Percentiles rank a stretch among this genome's conserved stretches.
Conservation (phyloP, 805 yeast species). For the Wickerhamomyces subpelliculosus region DNA sequence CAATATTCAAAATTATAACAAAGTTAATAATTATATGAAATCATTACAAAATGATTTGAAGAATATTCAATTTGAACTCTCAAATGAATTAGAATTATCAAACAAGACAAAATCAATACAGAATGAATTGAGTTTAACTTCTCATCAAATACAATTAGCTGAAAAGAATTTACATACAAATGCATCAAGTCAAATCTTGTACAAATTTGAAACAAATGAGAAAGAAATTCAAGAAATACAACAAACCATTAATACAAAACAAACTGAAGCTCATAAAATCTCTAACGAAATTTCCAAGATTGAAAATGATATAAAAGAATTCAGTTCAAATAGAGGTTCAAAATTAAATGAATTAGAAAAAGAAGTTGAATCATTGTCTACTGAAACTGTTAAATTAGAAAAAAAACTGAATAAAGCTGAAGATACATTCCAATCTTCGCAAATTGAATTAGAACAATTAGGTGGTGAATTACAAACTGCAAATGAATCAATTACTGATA, state of each 20-base stretch:
- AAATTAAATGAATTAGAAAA: conserved; percentile 60
- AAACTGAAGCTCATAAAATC: conserved; percentile 24
- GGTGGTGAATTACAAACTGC: conserved; percentile 45
- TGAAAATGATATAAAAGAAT: conserved; percentile 77
- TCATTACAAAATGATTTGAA: conserved; percentile 37
- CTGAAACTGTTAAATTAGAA: conserved; percentile 30
- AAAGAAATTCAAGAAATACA: conserved; percentile 39
- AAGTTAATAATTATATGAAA: conserved; percentile 30
- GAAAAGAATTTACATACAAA: conserved; percentile 49
- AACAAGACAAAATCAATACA: conserved; percentile 48
- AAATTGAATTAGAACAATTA: conserved; percentile 66
- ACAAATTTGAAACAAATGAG: conserved; percentile 38
- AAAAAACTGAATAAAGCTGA: conserved; percentile 37
- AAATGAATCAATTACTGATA: conserved; percentile 34
- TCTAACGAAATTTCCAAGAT: conserved; percentile 42
- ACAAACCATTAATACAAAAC: conserved; percentile 29
- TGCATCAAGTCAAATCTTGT: conserved; percentile 48
- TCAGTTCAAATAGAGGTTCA: conserved; percentile 68
- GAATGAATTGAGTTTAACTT: conserved; percentile 47
- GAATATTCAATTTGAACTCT: conserved; percentile 32
- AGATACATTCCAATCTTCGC: conserved; percentile 52
- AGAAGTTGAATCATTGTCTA: conserved; percentile 39
- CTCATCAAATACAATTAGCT: conserved; percentile 52
- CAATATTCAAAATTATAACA: conserved; percentile 60
- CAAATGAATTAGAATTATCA: conserved; percentile 35